These are phyloP conservation scores for Crithidia thermophila DNA, from an alignment of 208 protist genomes.

Conservation along the genomic window DNA sequence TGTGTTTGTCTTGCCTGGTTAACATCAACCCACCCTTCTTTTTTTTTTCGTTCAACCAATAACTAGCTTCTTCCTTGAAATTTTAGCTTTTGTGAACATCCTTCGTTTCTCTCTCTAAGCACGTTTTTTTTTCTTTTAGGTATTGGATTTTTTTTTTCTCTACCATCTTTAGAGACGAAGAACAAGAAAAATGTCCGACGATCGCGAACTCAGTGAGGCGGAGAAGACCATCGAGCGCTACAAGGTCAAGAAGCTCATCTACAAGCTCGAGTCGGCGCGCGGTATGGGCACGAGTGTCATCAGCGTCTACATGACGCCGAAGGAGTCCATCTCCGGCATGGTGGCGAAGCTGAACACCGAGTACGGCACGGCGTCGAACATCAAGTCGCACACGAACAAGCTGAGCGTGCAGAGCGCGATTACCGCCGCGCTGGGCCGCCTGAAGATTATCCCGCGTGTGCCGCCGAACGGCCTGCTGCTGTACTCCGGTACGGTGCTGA, in stretches of 20 bases:
- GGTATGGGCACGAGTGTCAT: conserved; percentile 99
- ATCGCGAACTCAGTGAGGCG: conserved; percentile 83
- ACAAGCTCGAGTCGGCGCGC: conserved; percentile 97
- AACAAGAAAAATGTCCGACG: conserved; percentile 31
- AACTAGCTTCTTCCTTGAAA: background rate
- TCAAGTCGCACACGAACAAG: conserved; percentile 99
- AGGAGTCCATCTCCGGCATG: conserved; percentile 97
- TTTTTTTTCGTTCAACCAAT: background rate
- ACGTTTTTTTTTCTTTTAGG: background rate
- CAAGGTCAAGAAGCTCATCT: conserved; percentile 99
- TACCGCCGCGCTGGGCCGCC: conserved; percentile 84
- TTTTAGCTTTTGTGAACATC: background rate
- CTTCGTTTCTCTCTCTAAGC: background rate
- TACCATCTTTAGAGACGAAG: background rate
- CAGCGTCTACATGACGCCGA: conserved; percentile 98
- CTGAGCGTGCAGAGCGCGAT: conserved; percentile 92
- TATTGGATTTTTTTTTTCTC: conserved; percentile 7
- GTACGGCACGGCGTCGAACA: conserved; percentile 99
- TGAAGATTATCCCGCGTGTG: conserved; percentile 94
- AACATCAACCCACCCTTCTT: too few relatives aligned
- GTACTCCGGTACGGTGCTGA: conserved; percentile 99
- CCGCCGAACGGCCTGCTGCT: conserved; percentile 98
- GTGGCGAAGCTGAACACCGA: conserved; percentile 99
- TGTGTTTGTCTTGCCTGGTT: too few relatives aligned
- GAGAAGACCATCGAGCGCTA: conserved; percentile 98